A percentile compares a stretch with the other conserved stretches of the same genome.
Conservation (phyloP, 352 stramenopile species). For the Phytophthora tentaculata region DNA sequence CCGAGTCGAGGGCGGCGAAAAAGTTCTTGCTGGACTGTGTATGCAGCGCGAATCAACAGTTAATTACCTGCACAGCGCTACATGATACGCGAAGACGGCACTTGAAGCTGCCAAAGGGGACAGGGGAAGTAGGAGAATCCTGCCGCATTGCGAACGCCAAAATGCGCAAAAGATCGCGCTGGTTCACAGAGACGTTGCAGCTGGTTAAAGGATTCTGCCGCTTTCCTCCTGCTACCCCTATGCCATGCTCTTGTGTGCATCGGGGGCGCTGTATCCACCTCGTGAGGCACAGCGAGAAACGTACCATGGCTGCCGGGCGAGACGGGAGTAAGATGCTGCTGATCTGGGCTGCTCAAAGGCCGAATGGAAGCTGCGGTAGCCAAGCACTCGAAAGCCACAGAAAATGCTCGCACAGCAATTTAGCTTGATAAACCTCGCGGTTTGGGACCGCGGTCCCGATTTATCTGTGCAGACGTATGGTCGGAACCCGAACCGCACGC, state of each 20-base stretch:
- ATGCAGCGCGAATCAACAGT: constrained; percentile 20
- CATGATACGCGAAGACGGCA: not conserved
- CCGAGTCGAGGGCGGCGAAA: constrained; percentile 77
- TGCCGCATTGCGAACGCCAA: constrained; percentile 18
- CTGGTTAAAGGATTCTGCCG: not conserved
- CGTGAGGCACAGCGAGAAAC: constrained; percentile 19
- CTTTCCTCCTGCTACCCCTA: not conserved
- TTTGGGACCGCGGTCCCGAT: constrained; percentile 25
- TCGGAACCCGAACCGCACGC: constrained; percentile 1
- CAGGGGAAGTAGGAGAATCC: not conserved
- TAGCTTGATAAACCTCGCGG: constrained; percentile 14
- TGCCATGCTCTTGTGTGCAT: constrained; percentile 1
- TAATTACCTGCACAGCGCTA: constrained; percentile 14
- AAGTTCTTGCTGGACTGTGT: constrained; percentile 67
- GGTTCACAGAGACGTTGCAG: constrained; percentile 18
- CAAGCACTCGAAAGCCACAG: constrained; percentile 42
- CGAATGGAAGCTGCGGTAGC: constrained; percentile 39
- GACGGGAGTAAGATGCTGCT: constrained; percentile 50
- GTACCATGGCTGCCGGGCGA: constrained; percentile 52
- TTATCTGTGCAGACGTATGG: constrained; percentile 7
- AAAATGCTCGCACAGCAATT: constrained; percentile 28
- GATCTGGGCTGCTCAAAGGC: constrained; percentile 45
- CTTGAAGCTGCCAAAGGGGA: constrained; percentile 12
- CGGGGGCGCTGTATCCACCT: constrained; percentile 10
- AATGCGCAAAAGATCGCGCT: constrained; percentile 32